Base-by-base conservation (phyloP, 768 basidiomycete species). In the Cubamyces sp. region DNA sequence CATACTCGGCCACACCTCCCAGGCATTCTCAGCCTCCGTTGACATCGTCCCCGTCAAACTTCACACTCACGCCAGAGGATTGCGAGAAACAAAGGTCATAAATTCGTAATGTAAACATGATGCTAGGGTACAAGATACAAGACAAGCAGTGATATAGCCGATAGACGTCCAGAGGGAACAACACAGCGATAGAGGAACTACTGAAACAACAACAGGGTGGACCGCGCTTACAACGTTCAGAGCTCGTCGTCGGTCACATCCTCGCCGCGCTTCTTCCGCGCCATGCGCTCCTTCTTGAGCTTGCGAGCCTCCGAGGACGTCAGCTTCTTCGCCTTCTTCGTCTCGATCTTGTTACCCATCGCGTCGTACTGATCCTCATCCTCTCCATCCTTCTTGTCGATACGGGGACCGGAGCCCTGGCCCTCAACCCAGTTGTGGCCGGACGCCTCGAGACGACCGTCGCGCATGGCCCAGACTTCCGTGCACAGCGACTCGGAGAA, bases 401-500 rank as follows among this genome's bases (percentile, higher is more conserved):
- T 98, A 61, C 96, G 88, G 46, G 94, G 76, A 12, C 96, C 96
- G 19, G 94, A 83, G 58, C 97, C 97, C 77, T 99, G 97, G 50
- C 97, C 97, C 79, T 98, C 97, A 72, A 97, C 94, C 96, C 96
- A 97, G 86, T 97, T 96, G 84, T 96, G 94, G 64, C 95, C 96
- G 46, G 96, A 98, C 6, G 96, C 94, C 81, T 96, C 94, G 66
- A 98, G 87, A 69, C 82, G 88, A 71, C 97, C 97, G 74, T 98
- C 94, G 53, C 91, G 88, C 97, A 98, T 99, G 42, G 97, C 96
- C 97, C 97, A 98, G 43, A 98, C 95, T 81, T 98, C 96, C 67
- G 87, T 83, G 87, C 97, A 98, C 65, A 99, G 80, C 39, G 93
- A 95, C 85, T 98, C 97, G 58, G 96, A 98, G 85, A 98, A 99